Conservation (phyloP, 1,139 yeast genomes). For the Yamadazyma sp. region DNA sequence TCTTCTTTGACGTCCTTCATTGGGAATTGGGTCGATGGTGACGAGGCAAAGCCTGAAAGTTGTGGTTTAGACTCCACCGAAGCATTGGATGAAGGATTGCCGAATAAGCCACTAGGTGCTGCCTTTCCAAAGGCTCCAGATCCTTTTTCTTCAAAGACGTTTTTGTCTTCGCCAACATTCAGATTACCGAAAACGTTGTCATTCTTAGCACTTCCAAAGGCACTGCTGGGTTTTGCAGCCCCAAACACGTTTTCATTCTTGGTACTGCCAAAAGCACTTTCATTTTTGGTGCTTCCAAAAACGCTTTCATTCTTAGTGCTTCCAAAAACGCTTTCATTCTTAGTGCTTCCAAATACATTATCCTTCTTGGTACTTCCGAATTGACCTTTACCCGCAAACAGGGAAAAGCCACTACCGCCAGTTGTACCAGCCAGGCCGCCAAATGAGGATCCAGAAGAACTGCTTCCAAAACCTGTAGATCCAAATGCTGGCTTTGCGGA, state of each 20-base stretch:
- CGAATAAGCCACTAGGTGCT: background rate
- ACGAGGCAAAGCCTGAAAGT: too few species aligned
- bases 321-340: constrained; percentile 11
- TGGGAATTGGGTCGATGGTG: too few species aligned
- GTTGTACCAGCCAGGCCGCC: constrained; percentile 5
- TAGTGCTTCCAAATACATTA: constrained; percentile 10
- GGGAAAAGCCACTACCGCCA: constrained; percentile 13
- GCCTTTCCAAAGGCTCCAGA: background rate
- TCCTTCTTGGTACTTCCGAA: constrained; percentile 5
- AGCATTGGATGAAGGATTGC: background rate
- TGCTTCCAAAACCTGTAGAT: background rate
- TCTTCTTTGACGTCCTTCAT: too few species aligned
- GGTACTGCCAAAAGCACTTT: too few species aligned
- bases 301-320: too few species aligned
- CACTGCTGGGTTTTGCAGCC: too few species aligned
- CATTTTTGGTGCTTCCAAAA: too few species aligned
- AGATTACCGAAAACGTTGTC: too few species aligned
- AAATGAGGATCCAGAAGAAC: background rate
- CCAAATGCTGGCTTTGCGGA: constrained; percentile 3
- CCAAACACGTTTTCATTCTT: too few species aligned
- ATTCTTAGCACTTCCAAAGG: too few species aligned
- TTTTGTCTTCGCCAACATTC: too few species aligned
- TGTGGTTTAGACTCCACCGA: too few species aligned
- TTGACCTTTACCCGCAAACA: constrained; percentile 6
- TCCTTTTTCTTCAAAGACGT: background rate